Percentiles rank a stretch among this genome's conserved stretches.
phyloP scores from a whole-genome alignment of 179 eudicot species.

The Silene vulgaris region DNA sequence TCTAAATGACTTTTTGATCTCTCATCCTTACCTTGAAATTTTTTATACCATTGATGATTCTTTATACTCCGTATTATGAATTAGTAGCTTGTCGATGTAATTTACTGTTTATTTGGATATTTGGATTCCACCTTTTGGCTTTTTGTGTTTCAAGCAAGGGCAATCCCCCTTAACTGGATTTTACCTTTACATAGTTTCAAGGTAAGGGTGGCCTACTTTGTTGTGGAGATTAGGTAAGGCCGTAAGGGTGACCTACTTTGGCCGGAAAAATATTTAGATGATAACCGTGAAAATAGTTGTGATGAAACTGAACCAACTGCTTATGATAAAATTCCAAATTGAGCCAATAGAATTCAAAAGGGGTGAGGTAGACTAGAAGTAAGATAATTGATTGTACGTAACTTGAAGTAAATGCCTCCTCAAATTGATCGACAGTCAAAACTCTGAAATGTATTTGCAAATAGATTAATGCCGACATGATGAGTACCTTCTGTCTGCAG shows the following conservation, averaged over 20 bases:
- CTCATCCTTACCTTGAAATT: no score
- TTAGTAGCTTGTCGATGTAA: background rate
- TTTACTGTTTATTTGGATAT: background rate
- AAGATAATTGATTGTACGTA: background rate
- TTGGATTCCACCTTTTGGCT: background rate
- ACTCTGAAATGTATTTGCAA: background rate
- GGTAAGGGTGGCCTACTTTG: no score
- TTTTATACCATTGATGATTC: background rate
- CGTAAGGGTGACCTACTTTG: background rate
- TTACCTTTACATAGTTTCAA: no score
- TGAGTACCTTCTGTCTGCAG: conserved; percentile 35
- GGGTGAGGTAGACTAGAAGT: background rate
- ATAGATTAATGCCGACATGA: background rate
- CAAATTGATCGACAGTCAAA: background rate
- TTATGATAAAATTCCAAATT: no score
- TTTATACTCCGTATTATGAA: background rate
- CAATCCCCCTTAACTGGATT: no score
- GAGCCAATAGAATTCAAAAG: no score
- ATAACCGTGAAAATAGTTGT: background rate
- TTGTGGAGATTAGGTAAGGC: no score
- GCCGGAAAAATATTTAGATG: background rate
- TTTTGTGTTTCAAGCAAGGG: no score
- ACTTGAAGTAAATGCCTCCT: background rate
- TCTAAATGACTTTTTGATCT: no score
- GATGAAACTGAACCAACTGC: background rate